Percentiles rank a stretch among this genome's conserved stretches.
phyloP scores from a whole-genome alignment of 148 eudicot species.

The Mesembryanthemum crystallinum region DNA sequence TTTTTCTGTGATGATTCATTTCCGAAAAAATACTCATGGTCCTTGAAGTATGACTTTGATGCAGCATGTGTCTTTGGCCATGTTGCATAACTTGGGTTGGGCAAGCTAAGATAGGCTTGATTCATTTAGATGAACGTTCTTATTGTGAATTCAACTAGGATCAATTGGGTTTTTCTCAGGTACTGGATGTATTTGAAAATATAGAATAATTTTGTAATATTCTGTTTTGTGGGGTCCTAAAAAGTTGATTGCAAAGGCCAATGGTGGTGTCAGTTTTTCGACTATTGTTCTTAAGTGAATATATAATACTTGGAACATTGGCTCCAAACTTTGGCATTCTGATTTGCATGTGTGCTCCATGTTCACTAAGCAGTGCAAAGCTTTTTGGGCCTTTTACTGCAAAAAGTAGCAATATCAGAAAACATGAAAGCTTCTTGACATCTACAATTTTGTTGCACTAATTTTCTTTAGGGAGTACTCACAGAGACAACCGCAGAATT shows the following conservation, averaged over 20 bases:
- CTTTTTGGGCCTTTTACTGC: background rate
- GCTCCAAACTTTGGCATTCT: background rate
- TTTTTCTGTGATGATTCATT: background rate
- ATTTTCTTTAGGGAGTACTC: slow-evolving; percentile 69
- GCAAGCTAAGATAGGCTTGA: background rate
- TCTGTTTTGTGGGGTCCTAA: background rate
- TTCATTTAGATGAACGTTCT: background rate
- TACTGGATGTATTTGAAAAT: background rate
- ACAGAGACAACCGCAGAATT: slow-evolving; percentile 98
- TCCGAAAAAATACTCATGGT: no score
- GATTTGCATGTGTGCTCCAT: background rate
- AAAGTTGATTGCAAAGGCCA: background rate
- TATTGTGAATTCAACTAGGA: background rate
- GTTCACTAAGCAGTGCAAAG: no score
- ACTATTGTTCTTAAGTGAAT: background rate
- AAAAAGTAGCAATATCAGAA: background rate
- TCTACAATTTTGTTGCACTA: background rate
- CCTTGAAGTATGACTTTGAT: no score
- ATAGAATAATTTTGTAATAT: background rate
- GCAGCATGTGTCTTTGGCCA: no score
- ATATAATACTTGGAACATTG: background rate
- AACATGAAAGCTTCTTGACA: background rate
- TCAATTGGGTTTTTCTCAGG: background rate
- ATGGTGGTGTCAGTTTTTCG: background rate
- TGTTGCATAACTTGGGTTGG: background rate